Percentiles rank a stretch among this genome's conserved stretches.
Conservation (phyloP, 495 filamentous ascomycete species). For the Penicillium roqueforti region DNA sequence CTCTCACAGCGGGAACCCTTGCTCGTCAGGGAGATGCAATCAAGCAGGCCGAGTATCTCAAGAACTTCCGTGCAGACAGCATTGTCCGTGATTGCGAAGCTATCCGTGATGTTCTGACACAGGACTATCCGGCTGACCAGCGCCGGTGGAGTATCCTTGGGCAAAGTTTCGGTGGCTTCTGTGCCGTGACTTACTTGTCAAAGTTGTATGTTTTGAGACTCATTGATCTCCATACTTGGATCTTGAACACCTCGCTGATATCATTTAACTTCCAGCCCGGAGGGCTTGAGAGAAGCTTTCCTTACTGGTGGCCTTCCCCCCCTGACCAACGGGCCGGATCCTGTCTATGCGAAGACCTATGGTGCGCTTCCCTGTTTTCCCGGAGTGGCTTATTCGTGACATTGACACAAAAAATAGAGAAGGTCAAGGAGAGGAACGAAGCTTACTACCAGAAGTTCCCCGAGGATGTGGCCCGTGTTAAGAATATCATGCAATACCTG, state of each 20-base stretch:
- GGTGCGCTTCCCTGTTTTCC: conserved; percentile 25
- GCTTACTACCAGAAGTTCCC: conserved; percentile 83
- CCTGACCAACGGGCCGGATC: conserved; percentile 62
- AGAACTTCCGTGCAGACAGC: conserved; percentile 82
- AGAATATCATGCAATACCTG: conserved; percentile 60
- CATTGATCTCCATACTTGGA: background rate
- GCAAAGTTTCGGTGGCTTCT: conserved; percentile 92
- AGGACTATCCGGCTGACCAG: conserved; percentile 62
- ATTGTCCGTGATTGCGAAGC: conserved; percentile 89
- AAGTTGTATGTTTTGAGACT: conserved; percentile 49
- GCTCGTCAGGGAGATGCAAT: conserved; percentile 57
- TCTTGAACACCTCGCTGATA: conserved; percentile 1
- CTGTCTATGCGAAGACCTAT: conserved; percentile 72
- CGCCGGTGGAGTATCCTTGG: conserved; percentile 82
- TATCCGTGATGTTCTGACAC: conserved; percentile 67
- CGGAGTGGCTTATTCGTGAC: background rate
- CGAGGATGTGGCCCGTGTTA: conserved; percentile 71
- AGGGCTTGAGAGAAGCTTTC: conserved; percentile 77
- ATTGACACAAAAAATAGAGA: conserved; percentile 36
- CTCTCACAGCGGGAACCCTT: conserved; percentile 67
- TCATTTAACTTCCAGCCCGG: conserved; percentile 43
- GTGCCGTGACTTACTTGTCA: conserved; percentile 73
- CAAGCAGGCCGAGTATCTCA: conserved; percentile 75
- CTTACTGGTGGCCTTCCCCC: conserved; percentile 78
- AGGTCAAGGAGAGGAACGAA: conserved; percentile 60